Percentiles rank a stretch among this genome's conserved stretches.
Conservation (phyloP, 441 rosid species). For the Capsella rubella region DNA sequence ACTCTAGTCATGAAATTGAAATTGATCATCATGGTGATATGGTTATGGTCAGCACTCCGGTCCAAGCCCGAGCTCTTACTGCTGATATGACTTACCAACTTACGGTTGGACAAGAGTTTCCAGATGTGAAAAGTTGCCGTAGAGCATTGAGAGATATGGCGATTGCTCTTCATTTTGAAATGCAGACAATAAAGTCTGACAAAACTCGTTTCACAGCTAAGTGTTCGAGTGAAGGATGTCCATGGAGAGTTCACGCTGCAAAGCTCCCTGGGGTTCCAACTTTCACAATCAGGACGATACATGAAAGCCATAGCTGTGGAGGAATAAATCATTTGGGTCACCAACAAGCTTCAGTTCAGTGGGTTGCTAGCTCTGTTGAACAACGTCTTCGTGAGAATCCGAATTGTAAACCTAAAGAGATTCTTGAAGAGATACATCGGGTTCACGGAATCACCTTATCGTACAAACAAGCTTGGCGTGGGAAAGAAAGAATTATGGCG, state of each 20-base stretch:
- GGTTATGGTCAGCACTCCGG: constrained; percentile 56
- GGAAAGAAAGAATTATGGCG: constrained; percentile 95
- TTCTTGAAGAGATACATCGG: constrained; percentile 92
- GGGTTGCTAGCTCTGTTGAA: constrained; percentile 97
- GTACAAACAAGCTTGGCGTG: constrained; percentile 99
- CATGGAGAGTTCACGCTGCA: constrained; percentile 96
- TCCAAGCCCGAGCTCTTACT: constrained; percentile 74
- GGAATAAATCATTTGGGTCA: constrained; percentile 96
- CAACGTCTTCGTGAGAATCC: constrained; percentile 91
- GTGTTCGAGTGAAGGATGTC: constrained; percentile 95
- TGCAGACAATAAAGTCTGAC: constrained; percentile 94
- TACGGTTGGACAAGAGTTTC: constrained; percentile 90
- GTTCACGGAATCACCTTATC: constrained; percentile 91
- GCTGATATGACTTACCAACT: constrained; percentile 62
- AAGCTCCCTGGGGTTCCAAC: constrained; percentile 97
- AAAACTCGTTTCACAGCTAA: constrained; percentile 94
- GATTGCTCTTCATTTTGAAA: constrained; percentile 94
- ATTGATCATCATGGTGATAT: constrained; percentile 74
- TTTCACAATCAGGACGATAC: constrained; percentile 89
- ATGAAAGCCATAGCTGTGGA: constrained; percentile 83
- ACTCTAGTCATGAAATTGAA: constrained; percentile 70
- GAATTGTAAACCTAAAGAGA: constrained; percentile 92
- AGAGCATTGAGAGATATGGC: constrained; percentile 95
- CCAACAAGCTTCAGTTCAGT: constrained; percentile 96
- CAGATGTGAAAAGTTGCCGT: constrained; percentile 92